These are phyloP conservation scores for Bretziella fagacearum DNA, from an alignment of 2,329 filamentous ascomycete species.

Conservation along the genomic window DNA sequence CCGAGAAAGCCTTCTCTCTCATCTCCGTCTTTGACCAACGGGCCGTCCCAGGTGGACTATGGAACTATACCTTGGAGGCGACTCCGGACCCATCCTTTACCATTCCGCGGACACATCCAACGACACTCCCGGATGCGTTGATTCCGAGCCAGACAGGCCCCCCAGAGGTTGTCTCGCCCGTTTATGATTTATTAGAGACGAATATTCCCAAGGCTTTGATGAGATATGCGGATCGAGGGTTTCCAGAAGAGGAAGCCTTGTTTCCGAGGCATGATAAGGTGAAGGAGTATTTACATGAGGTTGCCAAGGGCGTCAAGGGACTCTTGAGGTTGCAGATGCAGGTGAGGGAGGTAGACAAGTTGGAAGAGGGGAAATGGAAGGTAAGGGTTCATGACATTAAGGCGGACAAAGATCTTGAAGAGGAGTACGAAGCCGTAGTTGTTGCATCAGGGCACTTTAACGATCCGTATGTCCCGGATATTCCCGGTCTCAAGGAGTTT, in stretches of 20 bases:
- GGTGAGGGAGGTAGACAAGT: constrained; percentile 20
- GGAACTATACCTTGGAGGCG: constrained; percentile 21
- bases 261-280: constrained; percentile 8
- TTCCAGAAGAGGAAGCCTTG: background rate
- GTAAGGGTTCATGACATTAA: background rate
- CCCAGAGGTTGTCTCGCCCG: background rate
- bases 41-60: constrained; percentile 42
- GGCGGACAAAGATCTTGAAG: constrained; percentile 19
- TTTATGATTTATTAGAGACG: constrained; percentile 9
- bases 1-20: constrained; percentile 38
- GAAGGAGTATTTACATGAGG: constrained; percentile 3
- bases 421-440: constrained; percentile 44
- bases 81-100: background rate
- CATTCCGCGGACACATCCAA: constrained; percentile 1
- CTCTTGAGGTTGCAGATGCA: constrained; percentile 5
- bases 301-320: background rate
- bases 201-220: constrained; percentile 9
- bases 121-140: background rate
- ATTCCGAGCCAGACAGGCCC: background rate
- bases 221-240: constrained; percentile 1
- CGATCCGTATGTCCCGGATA: constrained; percentile 37
- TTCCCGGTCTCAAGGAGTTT: constrained; percentile 32
- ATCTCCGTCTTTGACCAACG: constrained; percentile 47
- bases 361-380: constrained; percentile 11
- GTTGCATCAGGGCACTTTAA: constrained; percentile 44